Evolutionary conservation across 2,329 filamentous ascomycete species (phyloP).

Genomic region (Emydomyces testavorans): DNA sequence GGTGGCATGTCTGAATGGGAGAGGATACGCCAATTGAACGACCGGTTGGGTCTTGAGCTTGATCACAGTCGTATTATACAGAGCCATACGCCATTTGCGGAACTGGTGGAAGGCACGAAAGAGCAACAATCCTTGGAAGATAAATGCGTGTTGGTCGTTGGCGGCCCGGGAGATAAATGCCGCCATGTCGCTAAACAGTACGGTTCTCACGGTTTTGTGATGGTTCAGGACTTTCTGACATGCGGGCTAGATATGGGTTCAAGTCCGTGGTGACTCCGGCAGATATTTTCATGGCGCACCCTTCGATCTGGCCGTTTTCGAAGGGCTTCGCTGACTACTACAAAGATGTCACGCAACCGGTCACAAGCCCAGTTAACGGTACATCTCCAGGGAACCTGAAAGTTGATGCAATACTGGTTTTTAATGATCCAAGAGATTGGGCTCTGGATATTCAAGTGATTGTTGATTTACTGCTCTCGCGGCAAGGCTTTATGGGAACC

Average conservation of each 20-base stretch:
- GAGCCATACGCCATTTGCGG: conserved; percentile 79
- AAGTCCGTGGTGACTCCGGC: conserved; percentile 71
- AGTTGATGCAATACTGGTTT: conserved; percentile 83
- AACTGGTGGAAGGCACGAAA: conserved; percentile 51
- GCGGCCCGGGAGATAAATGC: conserved; percentile 55
- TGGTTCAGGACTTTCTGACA: background rate
- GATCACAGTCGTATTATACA: conserved; percentile 66
- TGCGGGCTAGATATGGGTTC: conserved; percentile 53
- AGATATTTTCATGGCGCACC: conserved; percentile 65
- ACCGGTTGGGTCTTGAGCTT: conserved; percentile 53
- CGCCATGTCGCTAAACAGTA: conserved; percentile 60
- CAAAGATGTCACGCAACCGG: conserved; percentile 33
- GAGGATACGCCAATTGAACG: conserved; percentile 57
- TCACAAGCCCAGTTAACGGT: conserved; percentile 28
- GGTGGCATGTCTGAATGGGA: conserved; percentile 73
- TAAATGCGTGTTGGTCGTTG: conserved; percentile 63
- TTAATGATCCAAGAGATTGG: conserved; percentile 96
- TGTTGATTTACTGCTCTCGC: conserved; percentile 68
- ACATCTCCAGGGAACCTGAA: conserved; percentile 48
- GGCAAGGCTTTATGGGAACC: conserved; percentile 68
- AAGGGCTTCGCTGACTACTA: conserved; percentile 54
- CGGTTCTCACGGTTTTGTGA: conserved; percentile 12
- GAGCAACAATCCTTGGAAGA: conserved; percentile 44
- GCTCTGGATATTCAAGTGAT: conserved; percentile 79
- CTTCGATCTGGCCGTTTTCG: conserved; percentile 74